Evolutionary conservation across 176 grass and related monocot species (phyloP).

Genomic region (Saccharum officinarum): DNA sequence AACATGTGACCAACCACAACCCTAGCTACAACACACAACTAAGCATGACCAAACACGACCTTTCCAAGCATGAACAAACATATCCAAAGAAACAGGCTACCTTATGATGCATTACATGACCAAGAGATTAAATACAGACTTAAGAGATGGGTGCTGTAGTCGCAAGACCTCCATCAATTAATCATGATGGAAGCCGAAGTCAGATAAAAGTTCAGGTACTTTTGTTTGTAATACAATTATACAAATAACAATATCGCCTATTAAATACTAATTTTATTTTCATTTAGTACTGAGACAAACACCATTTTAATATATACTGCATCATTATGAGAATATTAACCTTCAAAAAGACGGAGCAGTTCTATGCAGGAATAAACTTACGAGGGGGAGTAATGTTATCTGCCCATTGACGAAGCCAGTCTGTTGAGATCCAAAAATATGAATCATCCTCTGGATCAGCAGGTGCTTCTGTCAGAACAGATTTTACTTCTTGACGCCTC

Average conservation of each 20-base stretch:
- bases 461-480: slow-evolving; percentile 70
- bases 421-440: slow-evolving; percentile 97
- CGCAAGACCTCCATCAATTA: neutral
- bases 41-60: neutral
- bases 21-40: neutral
- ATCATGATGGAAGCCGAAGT: neutral
- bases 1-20: neutral
- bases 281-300: neutral
- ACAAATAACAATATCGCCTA: neutral
- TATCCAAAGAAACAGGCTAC: neutral
- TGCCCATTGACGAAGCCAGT: slow-evolving; percentile 97
- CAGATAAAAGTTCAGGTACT: neutral
- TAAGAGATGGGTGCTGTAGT: neutral
- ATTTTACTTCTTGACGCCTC: slow-evolving; percentile 90
- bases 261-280: slow-evolving; percentile 9
- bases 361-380: slow-evolving; percentile 54
- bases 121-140: slow-evolving; percentile 18
- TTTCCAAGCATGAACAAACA: neutral
- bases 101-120: neutral
- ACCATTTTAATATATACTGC: slow-evolving; percentile 9
- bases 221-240: neutral
- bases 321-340: neutral
- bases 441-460: slow-evolving; percentile 58
- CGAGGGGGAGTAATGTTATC: slow-evolving; percentile 71
- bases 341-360: slow-evolving; percentile 20